Evolutionary conservation across 1,284 basidiomycete genomes (phyloP).

Genomic region (Porphyrellus sp.): DNA sequence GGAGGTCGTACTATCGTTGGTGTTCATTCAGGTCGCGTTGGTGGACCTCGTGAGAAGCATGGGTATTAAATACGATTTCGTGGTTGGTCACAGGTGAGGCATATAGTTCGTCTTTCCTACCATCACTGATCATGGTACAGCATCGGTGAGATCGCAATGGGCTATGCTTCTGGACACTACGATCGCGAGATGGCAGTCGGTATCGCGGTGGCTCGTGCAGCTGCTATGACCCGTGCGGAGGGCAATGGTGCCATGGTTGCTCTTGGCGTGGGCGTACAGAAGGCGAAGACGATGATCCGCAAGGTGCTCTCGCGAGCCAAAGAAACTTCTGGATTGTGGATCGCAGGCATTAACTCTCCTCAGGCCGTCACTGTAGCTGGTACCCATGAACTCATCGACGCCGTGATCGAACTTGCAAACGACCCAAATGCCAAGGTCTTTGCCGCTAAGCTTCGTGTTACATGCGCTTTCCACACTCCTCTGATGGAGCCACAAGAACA

Average conservation of each 20-base stretch:
- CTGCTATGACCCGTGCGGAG: constrained; percentile 31
- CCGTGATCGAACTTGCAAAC: constrained; percentile 29
- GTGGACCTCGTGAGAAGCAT: constrained; percentile 30
- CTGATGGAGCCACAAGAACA: constrained; percentile 34
- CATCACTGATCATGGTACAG: constrained; percentile 10
- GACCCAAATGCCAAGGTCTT: constrained; percentile 31
- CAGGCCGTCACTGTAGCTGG: constrained; percentile 34
- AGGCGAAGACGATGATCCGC: constrained; percentile 30
- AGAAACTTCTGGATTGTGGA: constrained; percentile 29
- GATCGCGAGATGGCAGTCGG: constrained; percentile 33
- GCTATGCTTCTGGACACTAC: constrained; percentile 35
- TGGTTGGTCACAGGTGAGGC: constrained; percentile 33
- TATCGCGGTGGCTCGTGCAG: constrained; percentile 33
- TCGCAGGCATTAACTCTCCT: constrained; percentile 34
- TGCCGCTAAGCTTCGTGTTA: constrained; percentile 28
- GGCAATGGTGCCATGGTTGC: constrained; percentile 35
- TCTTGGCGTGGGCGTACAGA: constrained; percentile 33
- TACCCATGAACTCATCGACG: constrained; percentile 28
- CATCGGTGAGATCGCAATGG: constrained; percentile 36
- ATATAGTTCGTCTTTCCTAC: not conserved
- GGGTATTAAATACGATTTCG: constrained; percentile 31
- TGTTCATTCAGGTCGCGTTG: constrained; percentile 31
- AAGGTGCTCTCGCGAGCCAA: constrained; percentile 30
- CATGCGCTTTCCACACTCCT: constrained; percentile 33
- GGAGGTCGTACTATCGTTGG: constrained; percentile 33